Evolutionary conservation across 169 alveolate genomes (phyloP).

Genomic region (Plasmodium yoelii): DNA sequence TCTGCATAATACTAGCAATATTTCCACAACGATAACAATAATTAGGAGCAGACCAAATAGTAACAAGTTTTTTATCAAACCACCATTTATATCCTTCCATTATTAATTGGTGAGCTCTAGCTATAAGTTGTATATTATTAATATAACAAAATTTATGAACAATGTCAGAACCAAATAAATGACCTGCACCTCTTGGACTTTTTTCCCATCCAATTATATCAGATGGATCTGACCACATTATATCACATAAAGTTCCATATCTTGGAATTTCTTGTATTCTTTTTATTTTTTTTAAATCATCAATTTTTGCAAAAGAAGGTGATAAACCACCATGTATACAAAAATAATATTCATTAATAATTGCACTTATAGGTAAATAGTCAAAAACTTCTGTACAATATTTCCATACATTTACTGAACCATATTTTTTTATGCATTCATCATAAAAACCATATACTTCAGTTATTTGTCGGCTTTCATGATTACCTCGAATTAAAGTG

Average conservation of each 20-base stretch:
- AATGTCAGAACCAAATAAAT: slow-evolving; percentile 97
- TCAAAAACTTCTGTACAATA: slow-evolving; percentile 98
- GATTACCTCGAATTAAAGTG: slow-evolving; percentile 98
- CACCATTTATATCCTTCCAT: slow-evolving; percentile 99
- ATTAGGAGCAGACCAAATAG: slow-evolving; percentile 99
- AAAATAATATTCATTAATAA: slow-evolving; percentile 95
- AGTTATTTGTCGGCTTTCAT: slow-evolving; percentile 98
- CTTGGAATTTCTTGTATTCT: slow-evolving; percentile 88
- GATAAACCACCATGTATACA: slow-evolving; percentile 99
- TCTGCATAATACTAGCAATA: slow-evolving; percentile 97
- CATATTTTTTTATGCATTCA: slow-evolving; percentile 99
- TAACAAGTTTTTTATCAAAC: slow-evolving; percentile 94
- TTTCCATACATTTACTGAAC: slow-evolving; percentile 98
- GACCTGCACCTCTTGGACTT: slow-evolving; percentile 99
- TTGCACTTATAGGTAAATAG: slow-evolving; percentile 97
- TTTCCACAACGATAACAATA: slow-evolving; percentile 99
- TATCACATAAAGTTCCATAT: slow-evolving; percentile 99
- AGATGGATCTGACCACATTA: slow-evolving; percentile 99
- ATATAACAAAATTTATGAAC: slow-evolving; percentile 94
- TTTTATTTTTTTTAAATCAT: slow-evolving; percentile 94
- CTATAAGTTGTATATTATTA: slow-evolving; percentile 95
- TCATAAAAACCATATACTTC: slow-evolving; percentile 99
- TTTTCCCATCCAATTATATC: slow-evolving; percentile 90
- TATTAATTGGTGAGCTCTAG: slow-evolving; percentile 99
- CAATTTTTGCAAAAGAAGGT: slow-evolving; percentile 94